Evolutionary conservation across 2,329 filamentous ascomycete genomes (phyloP), one percentile per base, ranked within the genome.

Genomic region (Beauveria sp.): DNA sequence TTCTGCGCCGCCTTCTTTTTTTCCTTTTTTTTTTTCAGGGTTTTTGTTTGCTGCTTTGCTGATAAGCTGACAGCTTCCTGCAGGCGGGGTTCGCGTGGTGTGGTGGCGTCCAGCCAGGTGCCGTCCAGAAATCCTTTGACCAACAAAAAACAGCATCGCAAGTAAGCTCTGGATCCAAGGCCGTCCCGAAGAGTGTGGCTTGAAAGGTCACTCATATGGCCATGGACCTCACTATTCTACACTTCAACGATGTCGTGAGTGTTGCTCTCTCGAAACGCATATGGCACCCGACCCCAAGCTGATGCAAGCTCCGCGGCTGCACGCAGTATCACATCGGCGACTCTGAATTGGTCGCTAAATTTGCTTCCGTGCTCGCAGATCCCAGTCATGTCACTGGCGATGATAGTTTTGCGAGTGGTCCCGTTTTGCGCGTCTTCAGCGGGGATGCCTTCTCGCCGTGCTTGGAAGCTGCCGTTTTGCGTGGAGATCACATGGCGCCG

Each of bases 401-500:
- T 22, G 28, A 22, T 9, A 26, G 5, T 45, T 14, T 4, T 34
- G 12, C 2, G 12, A 31, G 18, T 8, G 34, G 26, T 16, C 18
- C 26, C 10, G 18, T 56, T 18, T 14, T 58, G 31, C 56, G 58
- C 22, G n/a, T 65, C 46, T 65, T 65, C 48, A 65, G 64, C 50
- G 64, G 64, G 5, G 64, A 64, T 57, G 60, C 61, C 3, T 64
- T 65, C 20, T 65, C 64, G 10, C 64, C 64, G 3, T 65, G 63
- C 1, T 28, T 65, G 9, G 64, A 65, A 57, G 64, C 64, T 0
- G 58, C 64, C 3, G 61, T 65, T 20, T 58, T 65, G 24, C 50
- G 57, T 5, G 64, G 64, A 3, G 60, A 57, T 18, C 64, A 65
- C 61, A 65, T 65, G 63, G 28, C 59, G 14, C 60, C 56, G 9